Conservation (phyloP, 805 yeast genomes). For the Wickerhamomyces bovis region DNA sequence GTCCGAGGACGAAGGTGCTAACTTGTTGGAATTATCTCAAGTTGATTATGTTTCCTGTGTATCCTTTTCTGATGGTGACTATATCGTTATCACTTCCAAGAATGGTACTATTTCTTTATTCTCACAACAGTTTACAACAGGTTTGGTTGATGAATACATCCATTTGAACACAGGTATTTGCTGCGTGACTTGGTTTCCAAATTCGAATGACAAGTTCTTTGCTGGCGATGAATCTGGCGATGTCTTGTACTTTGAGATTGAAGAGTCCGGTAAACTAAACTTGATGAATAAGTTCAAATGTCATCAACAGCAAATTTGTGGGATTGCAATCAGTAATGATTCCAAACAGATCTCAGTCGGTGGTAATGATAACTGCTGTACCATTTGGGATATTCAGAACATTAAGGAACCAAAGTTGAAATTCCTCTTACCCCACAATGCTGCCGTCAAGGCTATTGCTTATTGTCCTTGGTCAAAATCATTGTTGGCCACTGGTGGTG, state of each 20-base stretch:
- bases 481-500: slow-evolving; percentile 86
- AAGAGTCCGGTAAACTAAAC: slow-evolving; percentile 14
- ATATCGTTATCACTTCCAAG: slow-evolving; percentile 51
- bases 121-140: slow-evolving; percentile 26
- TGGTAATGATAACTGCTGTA: slow-evolving; percentile 75
- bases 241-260: slow-evolving; percentile 35
- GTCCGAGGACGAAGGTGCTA: slow-evolving; percentile 46
- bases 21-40: slow-evolving; percentile 34
- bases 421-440: slow-evolving; percentile 57
- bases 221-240: slow-evolving; percentile 66
- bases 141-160: slow-evolving; percentile 15
- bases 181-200: slow-evolving; percentile 55
- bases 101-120: slow-evolving; percentile 47
- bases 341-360: slow-evolving; percentile 66
- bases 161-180: slow-evolving; percentile 39
- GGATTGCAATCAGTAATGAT: slow-evolving; percentile 53
- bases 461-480: slow-evolving; percentile 88
- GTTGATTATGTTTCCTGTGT: slow-evolving; percentile 48
- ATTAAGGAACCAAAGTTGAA: slow-evolving; percentile 35
- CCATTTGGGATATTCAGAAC: slow-evolving; percentile 63
- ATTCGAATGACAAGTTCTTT: slow-evolving; percentile 33
- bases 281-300: slow-evolving; percentile 32
- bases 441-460: slow-evolving; percentile 87
- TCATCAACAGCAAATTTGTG: slow-evolving; percentile 58
- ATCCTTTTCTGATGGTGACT: slow-evolving; percentile 44